Base-by-base conservation (phyloP, 1,284 basidiomycete genomes). In the Apiotrichum akiyoshidainum region DNA sequence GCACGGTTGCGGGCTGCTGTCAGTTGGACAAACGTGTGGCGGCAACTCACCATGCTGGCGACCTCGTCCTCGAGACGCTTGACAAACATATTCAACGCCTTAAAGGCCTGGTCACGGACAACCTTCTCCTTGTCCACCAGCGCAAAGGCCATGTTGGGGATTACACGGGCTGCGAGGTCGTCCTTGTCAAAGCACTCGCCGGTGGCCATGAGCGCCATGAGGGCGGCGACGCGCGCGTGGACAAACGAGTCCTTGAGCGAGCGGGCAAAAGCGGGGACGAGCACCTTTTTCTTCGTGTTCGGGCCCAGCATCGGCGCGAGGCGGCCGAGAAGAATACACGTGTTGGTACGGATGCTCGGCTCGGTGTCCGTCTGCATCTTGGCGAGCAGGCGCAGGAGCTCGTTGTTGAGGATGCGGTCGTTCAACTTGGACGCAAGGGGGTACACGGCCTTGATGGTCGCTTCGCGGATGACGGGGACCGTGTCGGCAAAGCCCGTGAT, bases 401-500 rank as follows among this genome's bases (percentile, higher is more conserved):
- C 96, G 67, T 99, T 99, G 80, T 99, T 99, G 46, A 99, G 83
- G 45, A 97, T 87, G 1, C 95, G 87, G 65, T 97, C 92, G 51
- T 82, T 90, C 48, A 97, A 81, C 90, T 98, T 95, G 21, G 89
- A 85, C 0, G 92, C 85, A 11, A 99, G 81, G 6, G 92, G 81
- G 52, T 87, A 86, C 42, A 98, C 87, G 0, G 91, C 87, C 73
- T 91, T 92, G 53, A 97, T 84, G 0, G 96, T 98, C 0, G 92
- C 92, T 78, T 98, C 94, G 39, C 96, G 86, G 57, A 99, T 91
- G 47, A 96, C 83, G 0, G 92, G 86, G 0, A 97, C 89, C 0
- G 92, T 94, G 73, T 99, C 96, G 5, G 88, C 84, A 72, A 99
- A 98, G 0, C 96, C 96, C 4, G 92, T 92, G 85, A 92, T 92